A percentile compares a stretch with the other conserved stretches of the same genome.
phyloP scores from a whole-genome alignment of 257 asterid species.

The Coffea eugenioides region DNA sequence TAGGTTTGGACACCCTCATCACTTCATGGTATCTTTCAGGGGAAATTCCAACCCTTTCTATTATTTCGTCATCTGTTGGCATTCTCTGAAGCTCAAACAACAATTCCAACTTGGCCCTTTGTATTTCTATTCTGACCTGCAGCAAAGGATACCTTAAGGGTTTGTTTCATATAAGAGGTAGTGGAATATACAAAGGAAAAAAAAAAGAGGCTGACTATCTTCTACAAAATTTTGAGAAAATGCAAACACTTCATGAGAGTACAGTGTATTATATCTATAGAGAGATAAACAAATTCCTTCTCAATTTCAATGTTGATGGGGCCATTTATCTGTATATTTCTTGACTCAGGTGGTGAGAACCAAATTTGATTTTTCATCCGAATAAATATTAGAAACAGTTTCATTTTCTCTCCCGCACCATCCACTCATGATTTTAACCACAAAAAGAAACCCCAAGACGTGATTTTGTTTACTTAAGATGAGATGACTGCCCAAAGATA shows the following conservation, averaged over 20 bases:
- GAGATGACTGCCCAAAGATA: neutral
- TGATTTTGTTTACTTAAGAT: neutral
- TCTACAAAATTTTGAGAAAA: neutral
- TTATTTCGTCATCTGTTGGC: slow-evolving; percentile 66
- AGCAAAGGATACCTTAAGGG: slow-evolving; percentile 16
- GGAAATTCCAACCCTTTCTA: slow-evolving; percentile 62
- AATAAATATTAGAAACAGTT: neutral
- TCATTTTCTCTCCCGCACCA: neutral
- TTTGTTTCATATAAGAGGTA: neutral
- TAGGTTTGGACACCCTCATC: slow-evolving; percentile 67
- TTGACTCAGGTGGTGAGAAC: neutral
- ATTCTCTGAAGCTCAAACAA: slow-evolving; percentile 61
- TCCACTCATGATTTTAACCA: neutral
- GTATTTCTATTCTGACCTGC: slow-evolving; percentile 73
- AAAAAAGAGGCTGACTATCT: neutral
- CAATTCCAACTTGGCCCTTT: slow-evolving; percentile 61
- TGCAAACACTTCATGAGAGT: neutral
- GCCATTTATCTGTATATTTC: neutral
- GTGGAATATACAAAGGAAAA: too few species aligned
- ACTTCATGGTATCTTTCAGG: slow-evolving; percentile 75
- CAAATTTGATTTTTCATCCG: neutral
- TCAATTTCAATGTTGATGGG: neutral
- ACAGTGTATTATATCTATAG: neutral
- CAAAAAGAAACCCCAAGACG: neutral
- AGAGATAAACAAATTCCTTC: neutral